These are phyloP conservation scores for Strobilomyces echinocephalus DNA, from an alignment of 768 basidiomycete species.

Conservation along the genomic window DNA sequence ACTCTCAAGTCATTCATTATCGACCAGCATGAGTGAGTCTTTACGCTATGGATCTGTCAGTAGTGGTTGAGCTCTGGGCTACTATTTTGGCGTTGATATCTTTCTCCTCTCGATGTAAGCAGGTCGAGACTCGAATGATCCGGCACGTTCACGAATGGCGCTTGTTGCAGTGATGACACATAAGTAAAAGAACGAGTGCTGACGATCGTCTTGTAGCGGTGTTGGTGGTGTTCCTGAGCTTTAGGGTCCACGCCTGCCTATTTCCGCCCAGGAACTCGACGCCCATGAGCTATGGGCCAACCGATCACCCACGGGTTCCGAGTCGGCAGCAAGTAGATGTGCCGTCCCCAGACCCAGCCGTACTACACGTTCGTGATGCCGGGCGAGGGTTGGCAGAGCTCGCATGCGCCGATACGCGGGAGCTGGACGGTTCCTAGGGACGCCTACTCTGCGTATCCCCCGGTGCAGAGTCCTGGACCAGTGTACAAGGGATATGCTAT, in stretches of 20 bases:
- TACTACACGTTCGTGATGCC: slow-evolving; percentile 6
- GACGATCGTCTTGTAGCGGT: slow-evolving; percentile 1
- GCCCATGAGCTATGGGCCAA: not conserved
- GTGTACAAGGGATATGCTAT: not conserved
- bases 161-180: not conserved
- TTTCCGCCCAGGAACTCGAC: not conserved
- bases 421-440: not conserved
- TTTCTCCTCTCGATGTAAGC: slow-evolving; percentile 8
- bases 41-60: not conserved
- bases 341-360: not conserved
- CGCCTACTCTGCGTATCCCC: not conserved
- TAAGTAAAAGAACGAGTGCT: not conserved
- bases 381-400: not conserved
- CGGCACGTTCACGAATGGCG: not conserved
- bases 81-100: not conserved
- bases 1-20: not conserved
- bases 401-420: not conserved
- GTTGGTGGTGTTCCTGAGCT: slow-evolving; percentile 1
- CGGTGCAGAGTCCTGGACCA: not conserved
- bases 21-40: slow-evolving; percentile 13
- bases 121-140: not conserved
- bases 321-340: not conserved
- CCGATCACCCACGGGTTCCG: not conserved
- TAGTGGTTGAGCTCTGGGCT: not conserved
- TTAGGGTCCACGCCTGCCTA: not conserved